Evolutionary conservation across 768 basidiomycete genomes (phyloP).

Genomic region (Mycena chlorophos): DNA sequence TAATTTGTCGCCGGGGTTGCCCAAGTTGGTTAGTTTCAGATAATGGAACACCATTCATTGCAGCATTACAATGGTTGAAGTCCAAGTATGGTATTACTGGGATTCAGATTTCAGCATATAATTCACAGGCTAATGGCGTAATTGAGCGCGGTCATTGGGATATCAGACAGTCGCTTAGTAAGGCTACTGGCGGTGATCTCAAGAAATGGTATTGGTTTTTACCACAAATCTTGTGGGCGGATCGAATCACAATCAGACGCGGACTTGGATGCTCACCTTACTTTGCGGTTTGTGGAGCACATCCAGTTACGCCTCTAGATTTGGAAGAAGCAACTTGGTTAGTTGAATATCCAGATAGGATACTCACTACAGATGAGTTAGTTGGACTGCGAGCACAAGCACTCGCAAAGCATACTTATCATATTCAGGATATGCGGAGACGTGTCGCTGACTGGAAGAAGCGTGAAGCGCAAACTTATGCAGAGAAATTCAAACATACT

Average conservation of each 20-base stretch:
- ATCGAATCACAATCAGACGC: constrained; percentile 13
- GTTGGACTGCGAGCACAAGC: constrained; percentile 10
- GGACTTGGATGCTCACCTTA: constrained; percentile 18
- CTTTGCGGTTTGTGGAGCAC: constrained; percentile 17
- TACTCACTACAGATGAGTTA: constrained; percentile 14
- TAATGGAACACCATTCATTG: constrained; percentile 33
- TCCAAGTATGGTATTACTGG: constrained; percentile 35
- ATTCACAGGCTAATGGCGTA: constrained; percentile 42
- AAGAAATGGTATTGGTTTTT: constrained; percentile 20
- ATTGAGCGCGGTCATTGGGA: constrained; percentile 33
- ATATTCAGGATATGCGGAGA: constrained; percentile 12
- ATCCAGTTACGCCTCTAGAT: constrained; percentile 24
- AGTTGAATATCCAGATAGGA: constrained; percentile 6
- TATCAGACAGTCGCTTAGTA: constrained; percentile 25
- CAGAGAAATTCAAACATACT: constrained; percentile 10
- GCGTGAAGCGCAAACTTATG: constrained; percentile 14
- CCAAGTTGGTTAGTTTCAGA: constrained; percentile 34
- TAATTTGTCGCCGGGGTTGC: constrained; percentile 38
- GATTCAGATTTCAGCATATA: constrained; percentile 42
- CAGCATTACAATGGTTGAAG: constrained; percentile 18
- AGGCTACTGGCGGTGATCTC: constrained; percentile 15
- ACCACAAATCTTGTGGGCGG: constrained; percentile 22
- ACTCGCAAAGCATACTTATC: constrained; percentile 13
- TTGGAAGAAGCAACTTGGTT: constrained; percentile 28
- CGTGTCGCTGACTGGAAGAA: constrained; percentile 12